Base-by-base conservation (phyloP, 2,329 filamentous ascomycete species). In the Cladorrhinum sp. region DNA sequence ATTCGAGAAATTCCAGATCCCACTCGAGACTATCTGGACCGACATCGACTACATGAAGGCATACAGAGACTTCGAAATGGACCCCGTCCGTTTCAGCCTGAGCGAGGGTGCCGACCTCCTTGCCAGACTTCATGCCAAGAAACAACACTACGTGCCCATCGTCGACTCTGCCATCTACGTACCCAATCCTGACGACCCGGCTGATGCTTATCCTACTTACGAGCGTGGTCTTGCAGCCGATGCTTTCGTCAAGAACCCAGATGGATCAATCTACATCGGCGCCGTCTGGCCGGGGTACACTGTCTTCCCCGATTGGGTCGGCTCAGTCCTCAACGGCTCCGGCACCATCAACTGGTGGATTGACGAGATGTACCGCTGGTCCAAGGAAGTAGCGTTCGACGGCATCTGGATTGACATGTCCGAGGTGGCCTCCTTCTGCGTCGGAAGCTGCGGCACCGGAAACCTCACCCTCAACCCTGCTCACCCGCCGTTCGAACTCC, bases 211-310 rank as follows among this genome's bases (percentile, higher is more conserved):
- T 70, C 76, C 78, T 1, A 76, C 84, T 0, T 92, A 85, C 71
- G 77, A 86, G 55, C 80, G 84, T 16, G 90, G 89, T 0, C 73
- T 84, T 1, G 79, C 83, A 5, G 75, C 81, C n/a, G 81, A 77
- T 57, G 76, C 75, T 8, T 80, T 79, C 65, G 74, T 85, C 78
- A 75, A 86, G 54, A 81, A 86, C 38, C 75, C 78, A 1, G 84
- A 91, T 64, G 87, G 79, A 3, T 79, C 79, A 1, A 68, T 80
- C 10, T 83, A 84, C 62, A 75, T 81, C 18, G 85, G 89, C 25
- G 81, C 85, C 7, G 89, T 92, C 22, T 93, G 90, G 90, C 88
- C 90, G 13, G 90, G 90, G 22, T 83, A 83, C 60, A 86, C 87
- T 0, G 87, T 84, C 8, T 91, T 85, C 72, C 87, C 88, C 0